Percentiles rank a stretch among this genome's conserved stretches.
Evolutionary conservation across 306 rosid genomes (phyloP).

Genomic region (Cotoneaster glaucophyllus): DNA sequence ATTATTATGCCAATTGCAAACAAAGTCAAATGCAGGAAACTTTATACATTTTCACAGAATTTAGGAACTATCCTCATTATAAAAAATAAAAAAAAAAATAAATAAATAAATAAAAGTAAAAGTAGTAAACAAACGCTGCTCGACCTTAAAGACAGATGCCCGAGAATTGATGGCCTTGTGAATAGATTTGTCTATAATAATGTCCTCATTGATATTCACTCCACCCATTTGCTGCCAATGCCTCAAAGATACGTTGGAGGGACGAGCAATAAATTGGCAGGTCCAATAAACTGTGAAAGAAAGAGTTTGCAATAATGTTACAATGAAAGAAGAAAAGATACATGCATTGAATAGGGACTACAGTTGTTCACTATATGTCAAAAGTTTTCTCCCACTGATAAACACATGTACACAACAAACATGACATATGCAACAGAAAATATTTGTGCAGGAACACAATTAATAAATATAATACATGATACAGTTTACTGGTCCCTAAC

Average conservation of each 20-base stretch:
- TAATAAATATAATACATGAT: neutral
- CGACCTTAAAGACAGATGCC: constrained; percentile 86
- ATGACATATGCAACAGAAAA: neutral
- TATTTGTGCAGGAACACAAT: neutral
- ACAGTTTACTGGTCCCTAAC: neutral
- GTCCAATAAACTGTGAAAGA: constrained; percentile 79
- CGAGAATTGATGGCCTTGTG: constrained; percentile 81
- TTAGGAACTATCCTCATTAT: constrained; percentile 2
- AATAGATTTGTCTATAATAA: constrained; percentile 74
- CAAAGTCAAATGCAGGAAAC: neutral
- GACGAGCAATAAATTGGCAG: constrained; percentile 86
- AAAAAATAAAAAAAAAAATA: too few relatives aligned
- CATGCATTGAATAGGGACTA: neutral
- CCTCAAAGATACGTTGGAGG: constrained; percentile 71
- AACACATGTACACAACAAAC: neutral
- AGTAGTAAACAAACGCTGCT: constrained; percentile 3
- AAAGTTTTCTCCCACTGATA: neutral
- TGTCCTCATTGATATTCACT: constrained; percentile 69
- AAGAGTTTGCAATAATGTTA: neutral
- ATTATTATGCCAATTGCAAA: constrained; percentile 12
- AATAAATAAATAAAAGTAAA: too few relatives aligned
- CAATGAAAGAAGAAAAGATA: neutral
- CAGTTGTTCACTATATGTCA: neutral
- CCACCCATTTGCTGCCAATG: constrained; percentile 98
- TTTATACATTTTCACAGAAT: constrained; percentile 2